Conservation (phyloP, 2,329 filamentous ascomycete genomes). For the Cercospora citrullina region DNA sequence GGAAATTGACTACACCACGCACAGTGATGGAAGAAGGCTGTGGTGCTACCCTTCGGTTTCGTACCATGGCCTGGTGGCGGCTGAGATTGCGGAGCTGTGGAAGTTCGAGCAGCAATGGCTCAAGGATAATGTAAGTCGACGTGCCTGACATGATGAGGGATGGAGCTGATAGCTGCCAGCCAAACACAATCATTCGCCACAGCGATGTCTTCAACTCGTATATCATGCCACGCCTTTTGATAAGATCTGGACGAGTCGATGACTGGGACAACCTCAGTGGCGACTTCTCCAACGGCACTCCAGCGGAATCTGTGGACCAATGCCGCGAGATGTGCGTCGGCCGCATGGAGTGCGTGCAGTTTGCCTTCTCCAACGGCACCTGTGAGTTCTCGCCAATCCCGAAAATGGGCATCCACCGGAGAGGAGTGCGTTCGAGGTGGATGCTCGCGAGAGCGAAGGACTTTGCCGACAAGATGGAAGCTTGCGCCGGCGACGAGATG, state of each 20-base stretch:
- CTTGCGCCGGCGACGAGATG: constrained; percentile 16
- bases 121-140: constrained; percentile 14
- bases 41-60: constrained; percentile 36
- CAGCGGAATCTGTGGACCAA: constrained; percentile 12
- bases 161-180: background rate
- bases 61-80: constrained; percentile 31
- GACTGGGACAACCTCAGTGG: constrained; percentile 36
- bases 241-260: constrained; percentile 21
- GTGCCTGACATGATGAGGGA: too few species aligned
- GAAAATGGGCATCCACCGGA: constrained; percentile 18
- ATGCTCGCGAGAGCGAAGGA: constrained; percentile 22
- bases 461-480: constrained; percentile 15
- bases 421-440: constrained; percentile 21
- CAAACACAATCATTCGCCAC: constrained; percentile 23
- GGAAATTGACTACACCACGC: constrained; percentile 42
- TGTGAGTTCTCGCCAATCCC: constrained; percentile 20
- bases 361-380: constrained; percentile 17
- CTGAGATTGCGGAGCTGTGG: constrained; percentile 30
- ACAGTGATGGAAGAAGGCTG: constrained; percentile 18
- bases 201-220: constrained; percentile 32
- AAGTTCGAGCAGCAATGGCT: constrained; percentile 35
- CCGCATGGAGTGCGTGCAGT: constrained; percentile 22
- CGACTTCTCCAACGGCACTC: constrained; percentile 1
- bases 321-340: constrained; percentile 21
- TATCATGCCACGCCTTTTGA: constrained; percentile 30